Evolutionary conservation across 805 yeast species (phyloP).

Genomic region (Osmozyma mogii): DNA sequence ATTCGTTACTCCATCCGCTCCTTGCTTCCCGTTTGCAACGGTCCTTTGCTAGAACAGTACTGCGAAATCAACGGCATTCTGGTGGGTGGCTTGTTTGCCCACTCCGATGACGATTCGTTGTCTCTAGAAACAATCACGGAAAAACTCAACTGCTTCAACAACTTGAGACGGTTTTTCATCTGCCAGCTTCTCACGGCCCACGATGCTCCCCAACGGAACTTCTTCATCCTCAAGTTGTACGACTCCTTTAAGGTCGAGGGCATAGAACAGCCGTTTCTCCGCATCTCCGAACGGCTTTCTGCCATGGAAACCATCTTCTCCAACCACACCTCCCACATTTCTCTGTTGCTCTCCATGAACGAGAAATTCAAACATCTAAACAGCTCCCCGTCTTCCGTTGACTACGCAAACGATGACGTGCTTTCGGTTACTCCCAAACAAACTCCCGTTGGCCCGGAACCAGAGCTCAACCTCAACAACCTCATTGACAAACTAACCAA

Average conservation of each 20-base stretch:
- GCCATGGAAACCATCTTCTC: constrained; percentile 14
- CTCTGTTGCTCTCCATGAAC: constrained; percentile 16
- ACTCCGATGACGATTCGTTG: constrained; percentile 2
- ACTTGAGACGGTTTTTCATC: constrained; percentile 27
- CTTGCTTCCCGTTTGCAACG: constrained; percentile 27
- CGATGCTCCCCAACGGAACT: constrained; percentile 21
- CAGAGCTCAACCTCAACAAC: constrained; percentile 14
- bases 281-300: constrained; percentile 12
- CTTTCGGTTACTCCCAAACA: constrained; percentile 2
- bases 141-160: constrained; percentile 25
- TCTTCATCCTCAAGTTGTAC: constrained; percentile 23
- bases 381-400: constrained; percentile 5
- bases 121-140: constrained; percentile 10
- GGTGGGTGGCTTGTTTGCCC: constrained; percentile 11
- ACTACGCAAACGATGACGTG: constrained; percentile 11
- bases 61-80: constrained; percentile 30
- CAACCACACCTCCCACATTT: constrained; percentile 17
- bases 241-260: constrained; percentile 11
- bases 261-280: constrained; percentile 1
- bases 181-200: constrained; percentile 32
- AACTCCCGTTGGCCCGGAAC: constrained; percentile 3
- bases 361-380: constrained; percentile 18
- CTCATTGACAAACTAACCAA: constrained; percentile 24
- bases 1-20: constrained; percentile 20
- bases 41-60: constrained; percentile 31